Evolutionary conservation across 495 filamentous ascomycete genomes (phyloP), one percentile per base, ranked within the genome.

Genomic region (Podospora pseudopauciseta): DNA sequence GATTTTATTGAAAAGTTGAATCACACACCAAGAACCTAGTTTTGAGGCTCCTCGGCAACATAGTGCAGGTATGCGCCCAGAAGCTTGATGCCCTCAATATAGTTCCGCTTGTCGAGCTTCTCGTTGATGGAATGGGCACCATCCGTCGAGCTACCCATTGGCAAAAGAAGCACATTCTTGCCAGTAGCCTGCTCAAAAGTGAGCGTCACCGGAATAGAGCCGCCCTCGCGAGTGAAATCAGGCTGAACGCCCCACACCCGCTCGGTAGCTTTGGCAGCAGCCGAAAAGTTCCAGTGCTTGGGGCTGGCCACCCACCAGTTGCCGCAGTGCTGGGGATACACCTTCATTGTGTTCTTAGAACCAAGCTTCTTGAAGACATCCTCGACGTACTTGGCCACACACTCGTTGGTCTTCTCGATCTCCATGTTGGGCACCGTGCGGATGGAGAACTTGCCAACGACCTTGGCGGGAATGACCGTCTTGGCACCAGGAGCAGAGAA

Each of bases 281-380:
- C 95, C 27, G 85, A 84, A 80, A 97, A 99, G 84, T 98, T 99
- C 93, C 94, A 97, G 84, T 98, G 95, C 77, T 95, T 94, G 15
- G 95, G 96, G 73, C 88, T 91, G 23, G 96, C 91, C 28, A 96
- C 93, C 95, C 95, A 99, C 95, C 95, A 99, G 77, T 96, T 97
- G 39, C 95, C 95, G 64, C 88, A 87, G 80, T 99, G 96, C 78
- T 91, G 87, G 19, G 94, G 84, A 69, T 83, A 87, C 23, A 91
- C 88, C 71, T 92, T 91, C 74, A 96, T 78, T 26, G 82, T 93
- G 81, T 99, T 99, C 82, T 99, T 98, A 78, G 89, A 92, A 65
- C 85, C 85, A 54, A 97, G 85, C 79, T 91, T 92, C 68, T 90
- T 86, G 76, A 96, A 97, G 63, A 88, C 87, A 27, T 88, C 83